These are phyloP conservation scores for Echeveria elegans DNA, from an alignment of 164 flowering plant genomes.

Conservation along the genomic window DNA sequence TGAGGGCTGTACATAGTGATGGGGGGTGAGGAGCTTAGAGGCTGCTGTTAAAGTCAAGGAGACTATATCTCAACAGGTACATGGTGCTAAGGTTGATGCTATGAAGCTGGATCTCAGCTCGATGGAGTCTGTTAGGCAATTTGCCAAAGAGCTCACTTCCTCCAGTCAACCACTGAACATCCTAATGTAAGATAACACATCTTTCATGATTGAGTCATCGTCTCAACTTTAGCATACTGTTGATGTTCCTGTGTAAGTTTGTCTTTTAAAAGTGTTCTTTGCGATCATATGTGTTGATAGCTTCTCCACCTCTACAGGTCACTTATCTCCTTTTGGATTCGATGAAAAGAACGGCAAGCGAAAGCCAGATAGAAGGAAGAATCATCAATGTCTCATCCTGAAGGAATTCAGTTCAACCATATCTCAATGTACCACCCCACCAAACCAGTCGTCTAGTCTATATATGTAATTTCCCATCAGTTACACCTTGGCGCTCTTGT, in stretches of 20 bases:
- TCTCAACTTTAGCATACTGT: too few relatives aligned
- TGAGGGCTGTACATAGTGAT: slow-evolving; percentile 57
- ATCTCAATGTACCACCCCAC: slow-evolving; percentile 29
- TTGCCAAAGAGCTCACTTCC: slow-evolving; percentile 45
- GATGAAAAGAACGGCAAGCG: slow-evolving; percentile 47
- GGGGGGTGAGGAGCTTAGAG: slow-evolving; percentile 45
- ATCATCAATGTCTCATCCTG: slow-evolving; percentile 48
- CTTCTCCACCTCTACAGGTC: slow-evolving; percentile 33
- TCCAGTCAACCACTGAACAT: slow-evolving; percentile 45
- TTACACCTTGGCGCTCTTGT: not conserved
- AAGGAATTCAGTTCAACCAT: slow-evolving; percentile 41
- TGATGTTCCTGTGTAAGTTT: not conserved
- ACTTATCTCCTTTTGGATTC: slow-evolving; percentile 57
- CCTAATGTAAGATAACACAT: slow-evolving; percentile 37
- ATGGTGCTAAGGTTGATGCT: slow-evolving; percentile 48
- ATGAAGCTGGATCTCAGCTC: slow-evolving; percentile 74
- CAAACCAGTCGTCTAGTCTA: too few relatives aligned
- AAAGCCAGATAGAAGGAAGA: slow-evolving; percentile 51
- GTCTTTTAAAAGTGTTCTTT: not conserved
- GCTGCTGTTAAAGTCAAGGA: slow-evolving; percentile 36
- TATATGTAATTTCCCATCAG: not conserved
- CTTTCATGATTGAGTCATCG: slow-evolving; percentile 42
- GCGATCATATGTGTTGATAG: not conserved
- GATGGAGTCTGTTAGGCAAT: slow-evolving; percentile 43
- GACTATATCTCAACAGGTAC: slow-evolving; percentile 34